Evolutionary conservation across 331 rosid genomes (phyloP).

Genomic region (Acacia pycnantha): DNA sequence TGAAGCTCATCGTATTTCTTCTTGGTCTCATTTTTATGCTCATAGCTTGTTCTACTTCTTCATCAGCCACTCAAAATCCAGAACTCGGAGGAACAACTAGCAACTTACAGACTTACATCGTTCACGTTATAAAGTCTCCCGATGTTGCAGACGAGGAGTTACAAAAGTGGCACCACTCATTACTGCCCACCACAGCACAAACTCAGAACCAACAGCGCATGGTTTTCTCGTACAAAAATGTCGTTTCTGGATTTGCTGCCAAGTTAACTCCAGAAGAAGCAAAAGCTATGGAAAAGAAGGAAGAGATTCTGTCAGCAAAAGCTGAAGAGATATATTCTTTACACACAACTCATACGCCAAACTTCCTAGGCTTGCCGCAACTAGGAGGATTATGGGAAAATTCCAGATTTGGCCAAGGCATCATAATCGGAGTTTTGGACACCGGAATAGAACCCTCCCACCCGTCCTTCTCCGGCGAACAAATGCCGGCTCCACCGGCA

Average conservation of each 20-base stretch:
- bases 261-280: slow-evolving; percentile 40
- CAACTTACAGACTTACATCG: slow-evolving; percentile 48
- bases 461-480: slow-evolving; percentile 47
- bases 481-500: slow-evolving; percentile 49
- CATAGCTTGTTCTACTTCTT: slow-evolving; percentile 25
- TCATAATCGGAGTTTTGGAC: slow-evolving; percentile 49
- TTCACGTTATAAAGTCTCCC: slow-evolving; percentile 44
- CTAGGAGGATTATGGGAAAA: slow-evolving; percentile 43
- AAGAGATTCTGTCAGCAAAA: slow-evolving; percentile 36
- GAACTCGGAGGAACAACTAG: background rate
- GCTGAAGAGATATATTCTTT: slow-evolving; percentile 21
- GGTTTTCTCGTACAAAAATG: slow-evolving; percentile 33
- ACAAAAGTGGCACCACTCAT: slow-evolving; percentile 10
- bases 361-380: slow-evolving; percentile 43
- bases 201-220: background rate
- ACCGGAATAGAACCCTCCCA: slow-evolving; percentile 42
- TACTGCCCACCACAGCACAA: background rate
- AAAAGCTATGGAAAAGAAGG: slow-evolving; percentile 33
- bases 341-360: slow-evolving; percentile 48
- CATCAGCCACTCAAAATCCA: slow-evolving; percentile 29
- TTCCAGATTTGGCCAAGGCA: slow-evolving; percentile 52
- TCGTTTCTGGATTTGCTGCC: slow-evolving; percentile 47
- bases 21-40: slow-evolving; percentile 40
- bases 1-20: slow-evolving; percentile 13
- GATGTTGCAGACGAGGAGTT: slow-evolving; percentile 12